These are phyloP conservation scores for Sisymbrium irio DNA, from an alignment of 345 rosid species.

Conservation along the genomic window DNA sequence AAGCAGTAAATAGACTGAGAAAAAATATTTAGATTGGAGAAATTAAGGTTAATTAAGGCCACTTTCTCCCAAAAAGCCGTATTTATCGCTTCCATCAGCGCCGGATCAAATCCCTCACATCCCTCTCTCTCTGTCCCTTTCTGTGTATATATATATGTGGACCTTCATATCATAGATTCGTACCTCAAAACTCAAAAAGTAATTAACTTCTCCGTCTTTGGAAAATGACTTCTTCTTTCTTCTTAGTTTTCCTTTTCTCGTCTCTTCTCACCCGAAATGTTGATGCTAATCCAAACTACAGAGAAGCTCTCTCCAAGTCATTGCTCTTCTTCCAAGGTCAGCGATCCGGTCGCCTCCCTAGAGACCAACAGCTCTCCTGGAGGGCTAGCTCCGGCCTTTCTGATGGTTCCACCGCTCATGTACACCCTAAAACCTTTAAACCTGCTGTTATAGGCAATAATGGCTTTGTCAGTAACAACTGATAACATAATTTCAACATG, in stretches of 20 bases:
- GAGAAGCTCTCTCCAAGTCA: constrained; percentile 77
- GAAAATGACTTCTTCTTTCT: constrained; percentile 29
- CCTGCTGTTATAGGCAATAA: neutral
- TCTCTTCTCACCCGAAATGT: constrained; percentile 27
- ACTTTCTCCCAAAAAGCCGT: constrained; percentile 26
- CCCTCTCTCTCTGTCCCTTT: neutral
- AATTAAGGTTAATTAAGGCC: constrained; percentile 24
- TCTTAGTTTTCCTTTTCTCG: constrained; percentile 28
- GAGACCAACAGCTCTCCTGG: constrained; percentile 57
- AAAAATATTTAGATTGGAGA: constrained; percentile 1
- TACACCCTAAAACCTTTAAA: constrained; percentile 21
- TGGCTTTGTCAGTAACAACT: neutral
- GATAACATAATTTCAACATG: neutral
- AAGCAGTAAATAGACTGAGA: neutral
- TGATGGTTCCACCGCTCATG: constrained; percentile 64
- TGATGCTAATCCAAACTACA: constrained; percentile 67
- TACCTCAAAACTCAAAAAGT: constrained; percentile 26
- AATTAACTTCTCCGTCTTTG: neutral
- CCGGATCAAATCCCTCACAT: constrained; percentile 24
- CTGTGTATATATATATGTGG: constrained; percentile 22
- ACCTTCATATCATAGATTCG: constrained; percentile 4
- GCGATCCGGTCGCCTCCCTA: constrained; percentile 74
- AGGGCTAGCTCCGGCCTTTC: constrained; percentile 74
- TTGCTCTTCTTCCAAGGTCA: constrained; percentile 86
- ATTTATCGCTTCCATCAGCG: constrained; percentile 35